Evolutionary conservation across 257 asterid species (phyloP).

Genomic region (Ocimum tenuiflorum): DNA sequence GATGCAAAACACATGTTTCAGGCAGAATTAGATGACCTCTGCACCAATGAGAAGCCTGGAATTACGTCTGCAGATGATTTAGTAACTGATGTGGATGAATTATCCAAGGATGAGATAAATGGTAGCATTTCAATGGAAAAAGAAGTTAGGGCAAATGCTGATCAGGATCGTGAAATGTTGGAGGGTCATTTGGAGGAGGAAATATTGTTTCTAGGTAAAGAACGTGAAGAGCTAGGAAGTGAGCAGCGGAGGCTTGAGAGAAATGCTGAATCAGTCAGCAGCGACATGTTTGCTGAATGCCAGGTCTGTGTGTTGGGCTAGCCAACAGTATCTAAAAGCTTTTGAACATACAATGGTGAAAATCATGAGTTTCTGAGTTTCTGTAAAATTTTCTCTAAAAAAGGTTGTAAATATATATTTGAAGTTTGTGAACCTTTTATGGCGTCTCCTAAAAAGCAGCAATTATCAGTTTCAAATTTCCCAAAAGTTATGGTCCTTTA

Average conservation of each 20-base stretch:
- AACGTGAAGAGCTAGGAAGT: slow-evolving; percentile 59
- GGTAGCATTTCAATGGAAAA: slow-evolving; percentile 21
- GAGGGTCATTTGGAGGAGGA: slow-evolving; percentile 60
- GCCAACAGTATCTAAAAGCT: neutral
- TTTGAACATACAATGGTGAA: slow-evolving; percentile 1
- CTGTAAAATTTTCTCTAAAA: neutral
- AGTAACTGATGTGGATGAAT: slow-evolving; percentile 19
- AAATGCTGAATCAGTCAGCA: slow-evolving; percentile 82
- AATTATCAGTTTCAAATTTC: neutral
- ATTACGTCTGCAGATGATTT: slow-evolving; percentile 27
- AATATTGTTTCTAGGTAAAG: slow-evolving; percentile 48
- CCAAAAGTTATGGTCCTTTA: neutral
- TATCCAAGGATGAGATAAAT: slow-evolving; percentile 23
- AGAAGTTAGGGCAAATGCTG: slow-evolving; percentile 18
- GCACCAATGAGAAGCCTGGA: slow-evolving; percentile 15
- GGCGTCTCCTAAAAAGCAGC: neutral
- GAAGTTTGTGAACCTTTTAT: neutral
- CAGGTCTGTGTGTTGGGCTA: slow-evolving; percentile 44
- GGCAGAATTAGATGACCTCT: slow-evolving; percentile 24
- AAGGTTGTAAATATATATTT: neutral
- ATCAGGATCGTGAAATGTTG: slow-evolving; percentile 35
- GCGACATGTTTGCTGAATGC: slow-evolving; percentile 90
- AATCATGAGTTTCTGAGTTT: neutral
- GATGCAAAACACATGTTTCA: slow-evolving; percentile 22
- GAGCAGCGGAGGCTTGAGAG: slow-evolving; percentile 80